Percentiles rank a stretch among this genome's conserved stretches.
These are phyloP conservation scores for Lentinula edodes DNA, from an alignment of 768 basidiomycete species.

Conservation along the genomic window DNA sequence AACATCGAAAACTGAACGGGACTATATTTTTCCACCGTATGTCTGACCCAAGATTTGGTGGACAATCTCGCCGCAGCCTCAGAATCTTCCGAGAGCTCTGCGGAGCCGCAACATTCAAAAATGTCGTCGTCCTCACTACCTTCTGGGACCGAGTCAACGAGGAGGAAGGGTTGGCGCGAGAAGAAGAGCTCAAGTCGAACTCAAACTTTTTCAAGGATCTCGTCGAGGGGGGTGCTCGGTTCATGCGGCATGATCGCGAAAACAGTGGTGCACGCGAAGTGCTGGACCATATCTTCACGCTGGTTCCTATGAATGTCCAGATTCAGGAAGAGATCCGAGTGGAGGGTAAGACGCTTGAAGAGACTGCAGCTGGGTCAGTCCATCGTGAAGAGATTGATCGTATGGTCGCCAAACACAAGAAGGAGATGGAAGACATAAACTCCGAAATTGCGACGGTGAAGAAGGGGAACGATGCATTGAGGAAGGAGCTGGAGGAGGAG, in stretches of 20 bases:
- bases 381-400: conserved; percentile 29
- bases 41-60: conserved; percentile 26
- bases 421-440: conserved; percentile 28
- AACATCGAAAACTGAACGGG: conserved; percentile 11
- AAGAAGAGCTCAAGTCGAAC: conserved; percentile 16
- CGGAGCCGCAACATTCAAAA: conserved; percentile 32
- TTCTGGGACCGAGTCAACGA: conserved; percentile 32
- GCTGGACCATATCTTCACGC: conserved; percentile 22
- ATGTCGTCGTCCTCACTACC: conserved; percentile 38
- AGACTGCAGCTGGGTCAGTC: conserved; percentile 34
- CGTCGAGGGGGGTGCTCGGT: conserved; percentile 31
- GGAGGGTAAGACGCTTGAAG: conserved; percentile 29
- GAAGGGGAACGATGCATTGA: neutral
- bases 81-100: conserved; percentile 36
- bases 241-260: conserved; percentile 29
- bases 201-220: conserved; percentile 34
- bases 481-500: conserved; percentile 8
- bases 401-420: conserved; percentile 27
- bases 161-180: conserved; percentile 12
- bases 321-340: conserved; percentile 24
- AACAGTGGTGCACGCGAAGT: conserved; percentile 24
- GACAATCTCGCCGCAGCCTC: conserved; percentile 32
- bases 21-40: conserved; percentile 34
- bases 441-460: conserved; percentile 23
- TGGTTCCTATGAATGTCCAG: conserved; percentile 6